Evolutionary conservation across 208 protist genomes (phyloP).

Genomic region (Leptomonas seymouri): DNA sequence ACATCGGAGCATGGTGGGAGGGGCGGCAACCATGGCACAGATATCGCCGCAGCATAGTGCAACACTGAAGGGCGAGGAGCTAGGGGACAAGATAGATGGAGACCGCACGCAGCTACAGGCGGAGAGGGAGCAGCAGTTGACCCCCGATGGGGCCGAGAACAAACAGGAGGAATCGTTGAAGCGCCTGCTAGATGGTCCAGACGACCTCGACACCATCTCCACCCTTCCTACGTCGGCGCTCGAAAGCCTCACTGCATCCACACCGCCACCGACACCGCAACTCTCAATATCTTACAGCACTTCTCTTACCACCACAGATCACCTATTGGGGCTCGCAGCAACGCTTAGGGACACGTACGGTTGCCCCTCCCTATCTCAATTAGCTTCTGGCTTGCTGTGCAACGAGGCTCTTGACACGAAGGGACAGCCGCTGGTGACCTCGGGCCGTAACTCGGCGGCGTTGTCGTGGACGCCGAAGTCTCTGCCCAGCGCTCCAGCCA

Average conservation of each 20-base stretch:
- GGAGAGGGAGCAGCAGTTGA: not conserved
- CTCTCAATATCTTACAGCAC: too few species aligned
- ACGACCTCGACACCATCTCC: not conserved
- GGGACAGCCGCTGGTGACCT: not conserved
- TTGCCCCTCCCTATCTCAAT: constrained; percentile 7
- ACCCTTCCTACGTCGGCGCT: not conserved
- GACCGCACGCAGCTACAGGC: too few species aligned
- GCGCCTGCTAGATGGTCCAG: not conserved
- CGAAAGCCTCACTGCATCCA: not conserved
- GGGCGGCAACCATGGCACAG: not conserved
- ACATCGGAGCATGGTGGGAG: too few species aligned
- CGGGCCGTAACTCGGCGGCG: constrained; percentile 1
- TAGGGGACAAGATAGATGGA: too few species aligned
- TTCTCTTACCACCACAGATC: not conserved
- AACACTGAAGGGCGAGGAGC: too few species aligned
- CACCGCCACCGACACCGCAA: not conserved
- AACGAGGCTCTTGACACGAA: not conserved
- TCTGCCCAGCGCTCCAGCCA: constrained; percentile 1
- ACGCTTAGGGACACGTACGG: not conserved
- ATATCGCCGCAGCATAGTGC: too few species aligned
- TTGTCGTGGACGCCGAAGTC: constrained; percentile 19
- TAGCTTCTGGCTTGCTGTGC: not conserved
- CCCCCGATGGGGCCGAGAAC: not conserved
- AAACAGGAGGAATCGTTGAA: not conserved
- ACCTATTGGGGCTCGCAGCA: not conserved